phyloP scores from a whole-genome alignment of 805 yeast genomes.

The Nakazawaea anatomiae region DNA sequence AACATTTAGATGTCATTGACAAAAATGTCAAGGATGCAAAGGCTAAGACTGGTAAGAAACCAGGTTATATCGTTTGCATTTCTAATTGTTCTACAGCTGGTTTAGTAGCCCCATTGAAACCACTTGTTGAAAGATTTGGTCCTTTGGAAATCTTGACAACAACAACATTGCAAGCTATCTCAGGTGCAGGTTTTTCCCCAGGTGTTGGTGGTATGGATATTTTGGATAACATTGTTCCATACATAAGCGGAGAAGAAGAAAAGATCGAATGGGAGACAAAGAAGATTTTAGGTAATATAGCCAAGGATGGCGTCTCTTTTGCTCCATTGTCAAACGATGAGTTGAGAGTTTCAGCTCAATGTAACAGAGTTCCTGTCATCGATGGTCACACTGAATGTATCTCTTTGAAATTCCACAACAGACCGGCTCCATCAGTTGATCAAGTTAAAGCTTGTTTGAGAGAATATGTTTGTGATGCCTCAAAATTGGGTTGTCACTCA shows the following conservation, averaged over 20 bases:
- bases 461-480: conserved; percentile 81
- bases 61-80: conserved; percentile 89
- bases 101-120: conserved; percentile 91
- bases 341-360: conserved; percentile 87
- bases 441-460: conserved; percentile 65
- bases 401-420: conserved; percentile 71
- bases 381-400: conserved; percentile 98
- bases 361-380: conserved; percentile 94
- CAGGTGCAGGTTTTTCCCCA: conserved; percentile 98
- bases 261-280: conserved; percentile 98
- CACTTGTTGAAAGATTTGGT: conserved; percentile 85
- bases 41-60: conserved; percentile 43
- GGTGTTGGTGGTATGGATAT: conserved; percentile 96
- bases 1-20: conserved; percentile 73
- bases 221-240: conserved; percentile 91
- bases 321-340: conserved; percentile 58
- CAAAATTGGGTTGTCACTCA: conserved; percentile 72
- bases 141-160: conserved; percentile 84
- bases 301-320: conserved; percentile 47
- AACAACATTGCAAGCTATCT: conserved; percentile 93
- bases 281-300: conserved; percentile 75
- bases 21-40: conserved; percentile 49
- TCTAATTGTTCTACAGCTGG: conserved; percentile 99
- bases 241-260: conserved; percentile 94
- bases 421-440: conserved; percentile 82